Evolutionary conservation across 208 protist genomes (phyloP).

Genomic region (Angomonas ambiguus): DNA sequence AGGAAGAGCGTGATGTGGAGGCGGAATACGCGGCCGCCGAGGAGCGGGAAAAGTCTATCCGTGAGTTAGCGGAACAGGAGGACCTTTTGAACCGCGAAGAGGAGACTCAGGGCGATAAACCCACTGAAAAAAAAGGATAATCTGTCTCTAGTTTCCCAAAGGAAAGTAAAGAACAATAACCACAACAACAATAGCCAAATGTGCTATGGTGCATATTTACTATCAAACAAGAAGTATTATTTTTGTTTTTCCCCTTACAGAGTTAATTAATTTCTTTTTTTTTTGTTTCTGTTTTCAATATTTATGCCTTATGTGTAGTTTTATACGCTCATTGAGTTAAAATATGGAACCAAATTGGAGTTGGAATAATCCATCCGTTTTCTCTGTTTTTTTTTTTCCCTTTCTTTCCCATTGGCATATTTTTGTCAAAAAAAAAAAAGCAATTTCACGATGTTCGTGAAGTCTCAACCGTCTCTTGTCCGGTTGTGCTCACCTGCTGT

Average conservation of each 20-base stretch:
- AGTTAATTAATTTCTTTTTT: background rate
- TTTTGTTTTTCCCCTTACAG: conserved; percentile 15
- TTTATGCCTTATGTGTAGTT: conserved; percentile 10
- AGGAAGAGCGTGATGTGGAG: conserved; percentile 75
- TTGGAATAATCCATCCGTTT: background rate
- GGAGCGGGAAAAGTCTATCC: conserved; percentile 57
- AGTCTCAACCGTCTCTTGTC: too few relatives aligned
- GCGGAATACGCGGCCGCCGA: conserved; percentile 73
- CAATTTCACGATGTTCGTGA: too few relatives aligned
- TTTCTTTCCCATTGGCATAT: background rate
- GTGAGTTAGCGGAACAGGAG: conserved; percentile 2
- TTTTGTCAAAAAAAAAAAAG: background rate
- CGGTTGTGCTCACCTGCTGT: too few relatives aligned
- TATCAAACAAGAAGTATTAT: background rate
- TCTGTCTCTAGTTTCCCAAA: background rate
- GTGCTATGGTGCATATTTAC: background rate
- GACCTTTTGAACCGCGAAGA: background rate
- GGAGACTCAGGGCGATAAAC: background rate
- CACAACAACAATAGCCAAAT: background rate
- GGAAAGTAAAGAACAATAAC: too few relatives aligned
- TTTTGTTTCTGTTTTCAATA: conserved; percentile 15
- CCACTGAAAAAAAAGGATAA: background rate
- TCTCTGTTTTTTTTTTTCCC: background rate
- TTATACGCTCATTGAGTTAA: too few relatives aligned
- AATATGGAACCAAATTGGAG: too few relatives aligned